A percentile compares a stretch with the other conserved stretches of the same genome.
Evolutionary conservation across 2,329 filamentous ascomycete species (phyloP).

Genomic region (Colletotrichum tabaci): DNA sequence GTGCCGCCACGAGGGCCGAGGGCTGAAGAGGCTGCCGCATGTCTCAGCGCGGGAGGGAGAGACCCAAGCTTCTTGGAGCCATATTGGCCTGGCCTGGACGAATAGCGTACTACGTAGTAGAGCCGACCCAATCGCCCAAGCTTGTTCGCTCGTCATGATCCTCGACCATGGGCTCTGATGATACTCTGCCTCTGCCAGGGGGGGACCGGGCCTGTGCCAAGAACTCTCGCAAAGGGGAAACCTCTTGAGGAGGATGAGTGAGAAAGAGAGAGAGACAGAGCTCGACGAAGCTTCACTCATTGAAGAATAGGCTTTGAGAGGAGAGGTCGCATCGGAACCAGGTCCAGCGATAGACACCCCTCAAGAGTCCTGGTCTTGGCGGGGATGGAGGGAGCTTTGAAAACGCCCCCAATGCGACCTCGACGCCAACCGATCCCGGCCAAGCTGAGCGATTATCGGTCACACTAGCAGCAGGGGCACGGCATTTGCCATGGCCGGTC

Average conservation of each 20-base stretch:
- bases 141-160: slow-evolving; percentile 14
- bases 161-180: neutral
- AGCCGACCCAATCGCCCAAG: slow-evolving; percentile 16
- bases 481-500: slow-evolving; percentile 1
- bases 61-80: neutral
- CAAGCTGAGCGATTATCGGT: slow-evolving; percentile 8
- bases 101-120: neutral
- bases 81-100: neutral
- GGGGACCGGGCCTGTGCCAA: neutral
- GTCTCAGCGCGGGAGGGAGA: slow-evolving; percentile 24
- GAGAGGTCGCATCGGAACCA: no score
- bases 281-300: neutral
- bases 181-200: neutral
- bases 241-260: no score
- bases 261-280: neutral
- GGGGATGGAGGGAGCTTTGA: neutral
- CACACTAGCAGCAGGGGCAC: neutral
- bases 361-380: neutral
- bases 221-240: neutral
- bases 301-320: no score
- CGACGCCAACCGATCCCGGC: slow-evolving; percentile 1
- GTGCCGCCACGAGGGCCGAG: slow-evolving; percentile 30
- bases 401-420: slow-evolving; percentile 7
- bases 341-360: no score
- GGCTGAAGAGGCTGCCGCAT: slow-evolving; percentile 40